phyloP scores from a whole-genome alignment of 2,329 filamentous ascomycete species.

The Exophiala sideris region DNA sequence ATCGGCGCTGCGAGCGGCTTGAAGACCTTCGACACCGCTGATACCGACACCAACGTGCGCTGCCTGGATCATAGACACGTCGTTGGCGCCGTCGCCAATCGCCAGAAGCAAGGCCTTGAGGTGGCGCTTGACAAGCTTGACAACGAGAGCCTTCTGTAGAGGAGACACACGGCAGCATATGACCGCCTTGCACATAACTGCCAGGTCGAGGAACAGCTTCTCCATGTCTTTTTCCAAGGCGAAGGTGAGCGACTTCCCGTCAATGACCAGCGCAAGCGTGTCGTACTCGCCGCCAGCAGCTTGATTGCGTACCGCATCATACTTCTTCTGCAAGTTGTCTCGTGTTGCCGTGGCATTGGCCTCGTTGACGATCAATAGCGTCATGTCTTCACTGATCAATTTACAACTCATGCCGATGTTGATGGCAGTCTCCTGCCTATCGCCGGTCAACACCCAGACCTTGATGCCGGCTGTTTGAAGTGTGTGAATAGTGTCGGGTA shows the following conservation, averaged over 20 bases:
- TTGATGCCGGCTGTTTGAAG: constrained; percentile 96
- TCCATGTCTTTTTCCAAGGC: constrained; percentile 92
- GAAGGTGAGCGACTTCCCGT: constrained; percentile 91
- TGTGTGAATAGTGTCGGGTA: constrained; percentile 96
- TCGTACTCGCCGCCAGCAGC: constrained; percentile 64
- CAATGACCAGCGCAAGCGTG: constrained; percentile 85
- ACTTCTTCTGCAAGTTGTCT: constrained; percentile 88
- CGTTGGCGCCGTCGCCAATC: constrained; percentile 96
- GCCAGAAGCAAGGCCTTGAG: constrained; percentile 87
- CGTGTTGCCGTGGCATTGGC: constrained; percentile 73
- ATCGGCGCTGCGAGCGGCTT: constrained; percentile 92
- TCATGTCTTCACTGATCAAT: constrained; percentile 98
- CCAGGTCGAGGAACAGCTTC: constrained; percentile 87
- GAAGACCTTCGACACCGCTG: constrained; percentile 92
- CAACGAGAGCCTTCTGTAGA: constrained; percentile 92
- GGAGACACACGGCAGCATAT: constrained; percentile 93
- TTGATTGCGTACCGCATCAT: constrained; percentile 84
- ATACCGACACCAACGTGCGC: constrained; percentile 98
- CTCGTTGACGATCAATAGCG: constrained; percentile 92
- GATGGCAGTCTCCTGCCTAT: constrained; percentile 97
- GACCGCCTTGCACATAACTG: constrained; percentile 96
- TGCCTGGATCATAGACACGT: constrained; percentile 99
- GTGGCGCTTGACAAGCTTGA: constrained; percentile 96
- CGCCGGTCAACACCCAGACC: constrained; percentile 95
- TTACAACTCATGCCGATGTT: constrained; percentile 99